phyloP scores from a whole-genome alignment of 805 yeast genomes.

The Saccharomyces jurei region DNA sequence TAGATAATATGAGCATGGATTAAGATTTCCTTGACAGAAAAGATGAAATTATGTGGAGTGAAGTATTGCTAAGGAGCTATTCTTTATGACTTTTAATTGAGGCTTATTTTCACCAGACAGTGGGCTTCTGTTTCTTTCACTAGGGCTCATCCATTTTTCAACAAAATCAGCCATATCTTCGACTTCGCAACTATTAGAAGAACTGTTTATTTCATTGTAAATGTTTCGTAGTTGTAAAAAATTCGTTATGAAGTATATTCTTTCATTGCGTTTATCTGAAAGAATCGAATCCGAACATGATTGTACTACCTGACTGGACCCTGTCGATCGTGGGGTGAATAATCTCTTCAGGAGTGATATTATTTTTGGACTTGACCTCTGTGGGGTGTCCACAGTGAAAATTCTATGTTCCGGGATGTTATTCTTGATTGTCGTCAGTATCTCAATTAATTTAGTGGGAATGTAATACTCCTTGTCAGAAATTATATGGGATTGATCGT shows the following conservation, averaged over 20 bases:
- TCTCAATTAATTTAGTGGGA: constrained; percentile 23
- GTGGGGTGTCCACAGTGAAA: constrained; percentile 22
- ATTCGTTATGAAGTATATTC: constrained; percentile 5
- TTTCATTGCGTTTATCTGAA: neutral
- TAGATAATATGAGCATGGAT: neutral
- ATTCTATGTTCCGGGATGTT: constrained; percentile 23
- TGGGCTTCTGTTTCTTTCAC: neutral
- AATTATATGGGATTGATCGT: neutral
- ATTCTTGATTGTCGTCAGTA: constrained; percentile 16
- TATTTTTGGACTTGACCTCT: constrained; percentile 11
- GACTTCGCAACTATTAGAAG: constrained; percentile 11
- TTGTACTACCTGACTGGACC: constrained; percentile 4
- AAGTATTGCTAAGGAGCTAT: constrained; percentile 5
- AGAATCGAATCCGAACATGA: constrained; percentile 5
- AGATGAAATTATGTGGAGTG: constrained; percentile 2
- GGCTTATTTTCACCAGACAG: constrained; percentile 9
- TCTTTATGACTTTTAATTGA: constrained; percentile 1
- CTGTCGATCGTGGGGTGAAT: neutral
- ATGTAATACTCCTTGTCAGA: constrained; percentile 10
- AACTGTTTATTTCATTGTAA: constrained; percentile 14
- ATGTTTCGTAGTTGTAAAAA: constrained; percentile 13
- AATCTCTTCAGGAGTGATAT: constrained; percentile 5
- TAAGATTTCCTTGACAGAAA: neutral
- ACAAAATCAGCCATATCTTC: constrained; percentile 18
- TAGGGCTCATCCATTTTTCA: constrained; percentile 14